Base-by-base conservation (phyloP, 257 asterid genomes). In the Lantana camara region DNA sequence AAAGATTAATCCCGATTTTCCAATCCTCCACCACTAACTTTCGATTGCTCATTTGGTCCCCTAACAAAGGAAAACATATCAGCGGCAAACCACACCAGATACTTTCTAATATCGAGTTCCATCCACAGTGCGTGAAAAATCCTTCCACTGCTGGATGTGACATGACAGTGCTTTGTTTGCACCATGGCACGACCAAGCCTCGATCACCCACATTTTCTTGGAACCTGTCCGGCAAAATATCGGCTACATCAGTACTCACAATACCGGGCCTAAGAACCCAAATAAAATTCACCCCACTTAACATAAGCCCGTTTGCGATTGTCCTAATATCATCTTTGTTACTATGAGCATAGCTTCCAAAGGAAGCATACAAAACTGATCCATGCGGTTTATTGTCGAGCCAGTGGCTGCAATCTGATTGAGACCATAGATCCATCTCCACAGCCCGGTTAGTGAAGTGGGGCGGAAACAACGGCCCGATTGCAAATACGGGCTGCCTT, bases 71-170 rank as follows among this genome's bases (percentile, higher is more conserved):
- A 7, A 48, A 68, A 51, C 83, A 78, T 13, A 78, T n/a, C 75
- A 78, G 7, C 13, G 83, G 83, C 5, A 74, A 66, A 1, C 68
- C 70, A 2, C 27, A 63, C 80, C 77, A 74, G 2, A 74, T 37
- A 7, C 80, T 78, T 30, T 78, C 83, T 41, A 78, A 7, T 24
- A 62, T 64, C 19, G 83, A 78, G 21, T 78, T 78, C 83, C 83
- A 78, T 27, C 80, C 83, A 19, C 83, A 74, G 0, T 78, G 83
- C 0, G 80, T 74, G 55, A 78, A 19, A 42, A 74, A 74, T 0
- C 83, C 78, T 38, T 70, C 75, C 0, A 70, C 40, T 2, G 75
- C 77, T 16, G 17, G 21, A 67, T 73, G 64, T 7, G 79, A 34
- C 8, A 68, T 0, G 11, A 68, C 60, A 2, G 16, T 20, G 10